phyloP scores from a whole-genome alignment of 805 yeast species.

The Saccharomycopsis sp. region DNA sequence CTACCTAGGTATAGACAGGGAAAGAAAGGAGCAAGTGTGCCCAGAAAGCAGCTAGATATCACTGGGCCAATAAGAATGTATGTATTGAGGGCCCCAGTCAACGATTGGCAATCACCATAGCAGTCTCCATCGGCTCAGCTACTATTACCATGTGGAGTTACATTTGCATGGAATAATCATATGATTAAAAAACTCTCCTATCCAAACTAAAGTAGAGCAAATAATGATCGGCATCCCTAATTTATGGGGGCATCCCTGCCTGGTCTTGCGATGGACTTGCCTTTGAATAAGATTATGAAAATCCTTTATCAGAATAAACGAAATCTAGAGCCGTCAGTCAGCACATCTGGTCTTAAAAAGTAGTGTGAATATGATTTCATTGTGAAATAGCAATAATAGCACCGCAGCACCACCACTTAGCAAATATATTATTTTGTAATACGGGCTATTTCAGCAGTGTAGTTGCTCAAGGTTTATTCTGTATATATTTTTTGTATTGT shows the following conservation, averaged over 20 bases:
- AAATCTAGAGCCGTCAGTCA: not conserved
- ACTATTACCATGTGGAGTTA: not conserved
- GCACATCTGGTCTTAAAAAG: not conserved
- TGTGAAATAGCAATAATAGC: not conserved
- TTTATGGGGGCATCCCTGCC: not conserved
- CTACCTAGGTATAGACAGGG: not conserved
- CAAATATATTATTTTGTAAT: not conserved
- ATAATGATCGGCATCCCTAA: not conserved
- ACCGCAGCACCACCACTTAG: not conserved
- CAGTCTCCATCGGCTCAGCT: no score
- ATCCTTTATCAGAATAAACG: not conserved
- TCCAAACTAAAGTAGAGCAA: no score
- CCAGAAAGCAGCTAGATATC: no score
- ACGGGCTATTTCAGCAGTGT: not conserved
- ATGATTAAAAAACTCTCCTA: not conserved
- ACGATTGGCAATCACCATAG: no score
- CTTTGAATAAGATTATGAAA: not conserved
- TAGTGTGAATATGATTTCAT: no score
- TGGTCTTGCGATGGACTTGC: not conserved
- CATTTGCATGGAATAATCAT: not conserved
- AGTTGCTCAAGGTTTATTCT: not conserved
- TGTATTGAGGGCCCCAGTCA: no score
- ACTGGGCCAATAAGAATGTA: not conserved
- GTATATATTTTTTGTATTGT: not conserved
- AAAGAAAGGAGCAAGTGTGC: not conserved